Evolutionary conservation across 106 monocot species (phyloP).

Genomic region (Dioscorea alata): DNA sequence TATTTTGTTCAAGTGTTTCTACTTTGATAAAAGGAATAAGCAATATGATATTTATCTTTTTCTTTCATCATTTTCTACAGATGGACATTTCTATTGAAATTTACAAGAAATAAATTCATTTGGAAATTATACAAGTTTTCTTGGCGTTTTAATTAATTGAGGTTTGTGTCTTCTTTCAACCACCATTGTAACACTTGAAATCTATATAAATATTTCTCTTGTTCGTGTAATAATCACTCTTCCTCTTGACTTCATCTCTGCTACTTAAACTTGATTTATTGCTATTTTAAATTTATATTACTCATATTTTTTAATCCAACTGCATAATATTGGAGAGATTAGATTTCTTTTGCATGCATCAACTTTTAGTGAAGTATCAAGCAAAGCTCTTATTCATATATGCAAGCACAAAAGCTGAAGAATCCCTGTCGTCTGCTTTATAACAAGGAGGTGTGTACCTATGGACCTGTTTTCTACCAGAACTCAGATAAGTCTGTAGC

Average conservation of each 20-base stretch:
- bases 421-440: conserved; percentile 73
- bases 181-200: not conserved
- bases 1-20: too few relatives aligned
- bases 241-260: not conserved
- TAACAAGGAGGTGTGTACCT: conserved; percentile 43
- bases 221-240: not conserved
- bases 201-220: not conserved
- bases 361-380: conserved; percentile 87
- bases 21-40: too few relatives aligned
- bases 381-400: conserved; percentile 77
- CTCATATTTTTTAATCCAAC: not conserved
- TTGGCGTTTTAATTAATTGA: conserved; percentile 77
- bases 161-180: conserved; percentile 32
- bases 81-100: too few relatives aligned
- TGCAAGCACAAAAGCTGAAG: conserved; percentile 90
- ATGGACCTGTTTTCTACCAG: not conserved
- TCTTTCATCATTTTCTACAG: too few relatives aligned
- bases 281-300: not conserved
- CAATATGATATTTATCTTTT: too few relatives aligned
- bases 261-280: too few relatives aligned
- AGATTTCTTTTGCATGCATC: conserved; percentile 11
- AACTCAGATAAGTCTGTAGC: not conserved
- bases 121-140: too few relatives aligned
- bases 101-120: too few relatives aligned
- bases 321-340: not conserved